Base-by-base conservation (phyloP, 1,139 yeast species). In the Pichia sp. region DNA sequence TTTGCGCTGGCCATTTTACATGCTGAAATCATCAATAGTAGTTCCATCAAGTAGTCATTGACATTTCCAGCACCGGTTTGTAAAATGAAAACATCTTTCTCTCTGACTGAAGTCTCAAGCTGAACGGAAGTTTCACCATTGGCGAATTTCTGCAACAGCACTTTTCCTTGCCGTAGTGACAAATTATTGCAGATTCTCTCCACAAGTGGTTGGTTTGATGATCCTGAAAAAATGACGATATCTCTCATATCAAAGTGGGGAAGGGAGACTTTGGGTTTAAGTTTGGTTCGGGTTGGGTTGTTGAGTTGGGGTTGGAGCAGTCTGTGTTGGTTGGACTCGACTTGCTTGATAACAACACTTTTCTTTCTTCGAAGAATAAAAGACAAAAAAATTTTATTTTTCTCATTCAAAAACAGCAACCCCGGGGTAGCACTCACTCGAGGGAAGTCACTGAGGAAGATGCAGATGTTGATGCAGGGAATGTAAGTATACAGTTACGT, bases 1-100 rank as follows among this genome's bases (percentile, higher is more conserved):
- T 79, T 81, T 11, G 98, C 97, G 54, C 95, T 84, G 3, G 98
- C 96, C 32, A 94, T 85, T 61, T 92, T 92, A 65, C 97, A 90
- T 5, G 98, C 98, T 23, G 95, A 83, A 42, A 94, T 79, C 73
- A 87, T 80, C 55, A 94, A 85, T 54, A 92, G 67, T 44, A 94
- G 71, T 65, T 94, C 97, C 62, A 94, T 75, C 55, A 94, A 84
- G 58, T 79, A 82, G 62, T 92, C 97, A 62, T 94, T 94, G 40
- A 90, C 95, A 57, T 84, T 80, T 10, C 96, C 96, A 59, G 94
- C 84, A 16, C 67, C 73, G 34, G 81, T 71, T 58, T 83, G 92
- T 38, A 83, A 67, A 40, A 90, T 94, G 59, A 83, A 90, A 4
- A 90, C 97, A 64, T 88, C 96, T 65, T 88, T 90, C 55, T 87